Evolutionary conservation across 2,329 filamentous ascomycete genomes (phyloP), one percentile per base, ranked within the genome.

Genomic region (Xylariaceae sp.): DNA sequence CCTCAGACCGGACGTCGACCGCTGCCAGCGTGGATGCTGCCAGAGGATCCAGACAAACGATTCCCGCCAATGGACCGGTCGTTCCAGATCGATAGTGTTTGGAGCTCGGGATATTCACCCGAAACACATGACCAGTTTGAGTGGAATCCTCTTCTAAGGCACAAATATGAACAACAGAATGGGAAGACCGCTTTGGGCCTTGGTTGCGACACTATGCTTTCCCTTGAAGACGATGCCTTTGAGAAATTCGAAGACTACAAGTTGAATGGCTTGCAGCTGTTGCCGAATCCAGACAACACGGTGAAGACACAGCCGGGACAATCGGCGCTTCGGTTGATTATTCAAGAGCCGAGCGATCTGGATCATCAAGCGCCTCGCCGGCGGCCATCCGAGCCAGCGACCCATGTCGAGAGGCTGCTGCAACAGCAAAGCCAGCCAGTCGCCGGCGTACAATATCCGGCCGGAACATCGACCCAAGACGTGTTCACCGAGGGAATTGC

Each of bases 81-180:
- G 2, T 30, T 51, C 13, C 11, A 19, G 2, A 37, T 50, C 4
- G 11, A 39, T 7, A 13, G 31, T n/a, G 18, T 43, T 19, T 15
- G 16, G 4, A 11, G 15, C 11, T 18, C 22, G 13, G 18, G 45
- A 18, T 51, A 36, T 36, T 33, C 43, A 4, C 42, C 44, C 9
- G 31, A 8, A 7, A 46, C 34, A 4, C 42, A 30, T 19, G 34
- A 48, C 15, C 37, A 18, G 8, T 9, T 36, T 4, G 17, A 48
- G 31, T 56, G 54, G 54, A 4, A 19, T 49, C 13, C 41, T n/a
- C n/a, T n/a, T n/a, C n/a, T n/a, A n/a, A n/a, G 16, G 6, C 30
- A 17, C 13, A 13, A 32, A 17, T 7, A 13, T 4, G 7, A 17
- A n/a, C 8, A 6, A 17, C 30, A 32, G 30, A 7, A 17, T 4